phyloP scores from a whole-genome alignment of 2,329 filamentous ascomycete species.

The Botrytis hyacinthi region DNA sequence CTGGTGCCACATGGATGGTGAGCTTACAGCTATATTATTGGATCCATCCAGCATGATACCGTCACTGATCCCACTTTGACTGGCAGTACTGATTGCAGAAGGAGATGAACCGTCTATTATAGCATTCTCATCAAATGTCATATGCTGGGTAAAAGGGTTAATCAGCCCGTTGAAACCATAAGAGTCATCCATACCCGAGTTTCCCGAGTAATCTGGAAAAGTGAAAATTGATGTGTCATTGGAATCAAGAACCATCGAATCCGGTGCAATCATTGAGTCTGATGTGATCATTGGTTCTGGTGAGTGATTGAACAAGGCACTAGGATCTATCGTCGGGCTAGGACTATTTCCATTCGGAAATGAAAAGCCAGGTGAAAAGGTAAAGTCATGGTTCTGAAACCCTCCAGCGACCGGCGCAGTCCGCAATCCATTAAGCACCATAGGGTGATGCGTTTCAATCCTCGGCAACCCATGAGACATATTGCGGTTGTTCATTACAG shows the following conservation, averaged over 20 bases:
- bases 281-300: slow-evolving; percentile 53
- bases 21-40: slow-evolving; percentile 57
- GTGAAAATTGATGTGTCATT: slow-evolving; percentile 58
- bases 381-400: slow-evolving; percentile 65
- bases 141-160: slow-evolving; percentile 57
- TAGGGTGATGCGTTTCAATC: slow-evolving; percentile 66
- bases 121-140: slow-evolving; percentile 74
- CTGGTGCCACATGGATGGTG: slow-evolving; percentile 65
- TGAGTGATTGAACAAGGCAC: slow-evolving; percentile 75
- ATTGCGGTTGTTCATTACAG: slow-evolving; percentile 63
- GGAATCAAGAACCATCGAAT: slow-evolving; percentile 61
- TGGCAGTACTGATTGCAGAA: slow-evolving; percentile 91
- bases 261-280: slow-evolving; percentile 47
- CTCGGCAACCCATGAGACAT: slow-evolving; percentile 71
- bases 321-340: slow-evolving; percentile 69
- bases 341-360: slow-evolving; percentile 44
- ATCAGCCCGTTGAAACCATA: slow-evolving; percentile 78
- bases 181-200: slow-evolving; percentile 67
- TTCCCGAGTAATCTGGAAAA: slow-evolving; percentile 57
- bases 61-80: slow-evolving; percentile 87
- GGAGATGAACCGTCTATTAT: slow-evolving; percentile 92
- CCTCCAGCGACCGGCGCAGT: slow-evolving; percentile 73
- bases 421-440: slow-evolving; percentile 69
- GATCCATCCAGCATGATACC: slow-evolving; percentile 78
- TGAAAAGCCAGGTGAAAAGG: slow-evolving; percentile 59